Evolutionary conservation across 148 eudicot species (phyloP), one percentile per base, ranked within the genome.

Genomic region (Pouteria glomerata): DNA sequence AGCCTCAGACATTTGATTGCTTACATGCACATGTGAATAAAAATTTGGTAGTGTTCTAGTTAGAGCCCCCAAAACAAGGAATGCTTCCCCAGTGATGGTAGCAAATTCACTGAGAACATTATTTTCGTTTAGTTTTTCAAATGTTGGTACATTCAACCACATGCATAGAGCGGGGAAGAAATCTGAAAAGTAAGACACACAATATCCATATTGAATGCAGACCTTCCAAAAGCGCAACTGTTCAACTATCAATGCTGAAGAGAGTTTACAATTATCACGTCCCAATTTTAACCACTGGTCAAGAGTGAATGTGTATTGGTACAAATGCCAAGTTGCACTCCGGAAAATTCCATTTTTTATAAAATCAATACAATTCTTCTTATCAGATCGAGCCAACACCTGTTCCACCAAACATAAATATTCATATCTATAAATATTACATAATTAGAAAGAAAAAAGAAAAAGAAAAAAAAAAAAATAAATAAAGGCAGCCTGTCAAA

Each of bases 221-320:
- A 91, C 96, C 85, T 88, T 95, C 96, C 91, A 95, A 64, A 91
- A 81, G 45, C 97, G 90, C 55, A 95, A 80, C 66, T 89, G 97
- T 76, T 94, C 91, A 57, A 86, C 83, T 80, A 89, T 77, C 80
- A 94, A 76, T 26, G 85, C 84, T 26, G 97, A 89, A 33, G 85
- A 77, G 47, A 85, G 86, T 80, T 81, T 91, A 69, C 87, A 82
- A 34, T 80, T 76, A 63, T 88, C 89, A 53, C 62, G 81, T 71
- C 93, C 90, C 65, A 71, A 80, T 59, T 79, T 85, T 72, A 85
- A 50, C 97, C 98, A 94, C 50, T 84, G 86, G 27, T 85, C 86
- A 70, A 86, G 76, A n/a, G 90, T 79, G 71, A 67, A 64, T 57
- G 84, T 79, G 68, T 65, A 71, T 24, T 86, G 88, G 75, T 77